phyloP scores from a whole-genome alignment of 495 filamentous ascomycete genomes.

The Poronia punctata region DNA sequence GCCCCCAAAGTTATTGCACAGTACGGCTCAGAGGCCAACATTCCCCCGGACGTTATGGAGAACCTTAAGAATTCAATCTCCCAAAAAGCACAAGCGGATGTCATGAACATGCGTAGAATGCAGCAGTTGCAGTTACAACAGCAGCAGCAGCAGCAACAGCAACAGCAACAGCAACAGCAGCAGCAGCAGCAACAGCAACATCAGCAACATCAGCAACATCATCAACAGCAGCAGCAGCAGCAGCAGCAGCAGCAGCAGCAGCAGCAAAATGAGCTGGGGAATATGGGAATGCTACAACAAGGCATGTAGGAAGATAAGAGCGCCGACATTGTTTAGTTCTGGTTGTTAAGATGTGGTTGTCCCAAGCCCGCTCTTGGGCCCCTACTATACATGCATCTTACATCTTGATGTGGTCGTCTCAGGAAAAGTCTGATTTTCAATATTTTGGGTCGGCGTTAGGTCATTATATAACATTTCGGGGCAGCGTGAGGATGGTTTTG shows the following conservation, averaged over 20 bases:
- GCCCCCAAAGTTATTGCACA: slow-evolving; percentile 37
- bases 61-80: slow-evolving; percentile 23
- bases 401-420: too few species aligned
- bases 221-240: slow-evolving; percentile 23
- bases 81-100: slow-evolving; percentile 17
- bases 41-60: slow-evolving; percentile 27
- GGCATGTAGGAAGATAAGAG: slow-evolving; percentile 15
- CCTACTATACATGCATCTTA: not conserved
- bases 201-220: slow-evolving; percentile 34
- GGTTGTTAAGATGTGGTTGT: too few species aligned
- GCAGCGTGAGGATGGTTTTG: slow-evolving; percentile 1
- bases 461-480: not conserved
- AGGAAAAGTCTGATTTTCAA: too few species aligned
- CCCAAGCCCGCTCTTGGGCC: too few species aligned
- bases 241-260: slow-evolving; percentile 28
- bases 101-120: slow-evolving; percentile 16
- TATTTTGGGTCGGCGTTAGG: slow-evolving; percentile 5
- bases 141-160: slow-evolving; percentile 37
- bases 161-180: slow-evolving; percentile 27
- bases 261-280: slow-evolving; percentile 26
- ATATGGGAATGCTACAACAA: slow-evolving; percentile 33
- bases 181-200: slow-evolving; percentile 25
- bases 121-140: slow-evolving; percentile 38
- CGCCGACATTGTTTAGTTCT: not conserved
- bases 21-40: slow-evolving; percentile 27